Base-by-base conservation (phyloP, 2,329 filamentous ascomycete species). In the Fusarium sp. region DNA sequence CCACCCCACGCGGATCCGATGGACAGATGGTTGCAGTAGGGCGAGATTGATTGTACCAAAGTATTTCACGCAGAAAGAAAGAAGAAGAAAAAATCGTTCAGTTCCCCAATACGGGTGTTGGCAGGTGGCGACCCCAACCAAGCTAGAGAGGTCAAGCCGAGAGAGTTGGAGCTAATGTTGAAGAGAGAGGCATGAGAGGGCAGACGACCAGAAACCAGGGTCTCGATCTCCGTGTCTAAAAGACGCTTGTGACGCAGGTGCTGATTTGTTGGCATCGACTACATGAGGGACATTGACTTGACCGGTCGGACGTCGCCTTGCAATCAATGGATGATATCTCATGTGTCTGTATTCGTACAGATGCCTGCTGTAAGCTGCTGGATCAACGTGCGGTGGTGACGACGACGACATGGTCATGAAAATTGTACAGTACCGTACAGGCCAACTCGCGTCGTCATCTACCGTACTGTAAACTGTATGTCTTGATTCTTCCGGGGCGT, bases 191-290 rank as follows among this genome's bases (percentile, higher is more conserved):
- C 27, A 29, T 29, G 27, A 29, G 27, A 43, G 56, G 50, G 50
- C 64, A 54, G 57, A 43, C 31, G 37, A n/a, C 50, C 39, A 43
- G 31, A 22, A 54, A 50, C 45, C 69, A 68, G 63, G 65, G 72
- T 75, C 72, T 69, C 56, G 62, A 67, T 75, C 72, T 43, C 39
- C 69, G n/a, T 37, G 24, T 67, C 59, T 45, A 41, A 37, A 22
- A 27, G 31, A 52, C 62, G 59, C 69, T 75, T 75, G 69, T 75
- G 69, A 75, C 60, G 72, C 72, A 75, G 63, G 52, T 69, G 68
- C 68, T 69, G 52, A 45, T 64, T 64, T 43, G 56, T 39, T 39
- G 67, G 45, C 29, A 35, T 65, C 57, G 31, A 62, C 67, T 35
- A 56, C 71, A 61, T 20, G 56, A 41, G 48, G 48, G 27, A 54